phyloP scores from a whole-genome alignment of 78 protist genomes.

The Corallochytrium limacisporum region DNA sequence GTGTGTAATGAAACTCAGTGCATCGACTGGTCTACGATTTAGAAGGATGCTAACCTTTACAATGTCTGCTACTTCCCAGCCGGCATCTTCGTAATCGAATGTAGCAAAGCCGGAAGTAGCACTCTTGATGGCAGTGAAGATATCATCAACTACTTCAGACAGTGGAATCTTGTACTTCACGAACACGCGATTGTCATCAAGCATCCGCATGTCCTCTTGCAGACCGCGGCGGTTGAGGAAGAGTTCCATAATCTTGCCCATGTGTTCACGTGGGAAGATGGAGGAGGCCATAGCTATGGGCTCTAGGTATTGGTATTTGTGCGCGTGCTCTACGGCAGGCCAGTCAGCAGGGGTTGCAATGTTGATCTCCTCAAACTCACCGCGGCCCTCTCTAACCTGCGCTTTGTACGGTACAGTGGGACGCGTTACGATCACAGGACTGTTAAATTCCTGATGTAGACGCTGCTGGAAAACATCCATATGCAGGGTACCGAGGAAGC shows the following conservation, averaged over 20 bases:
- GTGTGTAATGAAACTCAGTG: conserved; percentile 51
- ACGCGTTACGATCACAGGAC: conserved; percentile 46
- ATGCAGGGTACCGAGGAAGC: conserved; percentile 85
- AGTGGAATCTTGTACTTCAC: conserved; percentile 55
- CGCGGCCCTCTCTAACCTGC: not conserved
- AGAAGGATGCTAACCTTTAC: conserved; percentile 36
- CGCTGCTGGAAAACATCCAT: conserved; percentile 72
- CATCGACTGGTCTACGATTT: conserved; percentile 55
- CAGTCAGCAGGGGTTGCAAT: conserved; percentile 33
- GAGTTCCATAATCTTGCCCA: conserved; percentile 30
- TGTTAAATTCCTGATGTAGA: conserved; percentile 35
- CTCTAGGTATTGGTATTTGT: conserved; percentile 19
- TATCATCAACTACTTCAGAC: conserved; percentile 50
- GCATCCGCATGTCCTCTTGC: not conserved
- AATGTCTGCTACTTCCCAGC: conserved; percentile 34
- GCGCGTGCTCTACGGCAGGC: not conserved
- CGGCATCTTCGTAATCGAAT: conserved; percentile 59
- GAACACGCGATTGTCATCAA: conserved; percentile 19
- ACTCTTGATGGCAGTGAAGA: conserved; percentile 48
- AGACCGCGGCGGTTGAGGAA: conserved; percentile 30
- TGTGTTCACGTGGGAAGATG: conserved; percentile 41
- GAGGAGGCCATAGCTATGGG: conserved; percentile 47
- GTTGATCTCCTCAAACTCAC: conserved; percentile 12
- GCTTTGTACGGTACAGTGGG: conserved; percentile 67
- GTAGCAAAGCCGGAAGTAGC: conserved; percentile 54